Conservation (phyloP, 371 early-diverging fungal genomes). For the Smittium culicis region DNA sequence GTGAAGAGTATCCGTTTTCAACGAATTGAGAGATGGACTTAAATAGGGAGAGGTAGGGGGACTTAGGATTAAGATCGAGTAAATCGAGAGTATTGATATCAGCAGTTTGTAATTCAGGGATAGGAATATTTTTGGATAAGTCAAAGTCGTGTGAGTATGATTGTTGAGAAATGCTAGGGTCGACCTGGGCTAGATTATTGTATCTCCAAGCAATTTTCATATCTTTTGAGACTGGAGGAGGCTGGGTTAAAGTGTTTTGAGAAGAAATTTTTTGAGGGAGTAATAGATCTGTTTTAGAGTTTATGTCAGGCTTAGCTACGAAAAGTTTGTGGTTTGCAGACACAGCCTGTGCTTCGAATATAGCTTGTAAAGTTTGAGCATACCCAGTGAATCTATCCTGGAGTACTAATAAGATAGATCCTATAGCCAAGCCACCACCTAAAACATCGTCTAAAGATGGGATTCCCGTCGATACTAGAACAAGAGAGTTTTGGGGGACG, state of each 20-base stretch:
- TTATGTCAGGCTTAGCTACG: conserved; percentile 41
- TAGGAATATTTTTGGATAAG: background rate
- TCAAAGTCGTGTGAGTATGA: background rate
- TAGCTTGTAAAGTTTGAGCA: conserved; percentile 58
- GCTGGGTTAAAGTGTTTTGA: no score
- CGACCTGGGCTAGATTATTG: conserved; percentile 31
- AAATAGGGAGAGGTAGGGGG: background rate
- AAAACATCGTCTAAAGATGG: conserved; percentile 76
- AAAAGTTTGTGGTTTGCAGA: conserved; percentile 58
- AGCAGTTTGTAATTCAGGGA: background rate
- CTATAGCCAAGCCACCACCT: conserved; percentile 61
- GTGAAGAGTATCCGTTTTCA: conserved; percentile 7
- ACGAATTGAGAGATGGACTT: background rate
- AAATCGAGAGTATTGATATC: background rate
- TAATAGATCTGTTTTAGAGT: conserved; percentile 29
- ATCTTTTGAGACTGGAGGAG: conserved; percentile 26
- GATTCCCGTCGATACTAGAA: conserved; percentile 72
- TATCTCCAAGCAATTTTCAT: conserved; percentile 92
- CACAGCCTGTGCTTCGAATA: conserved; percentile 76
- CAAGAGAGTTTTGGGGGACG: conserved; percentile 63
- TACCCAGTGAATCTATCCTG: conserved; percentile 75
- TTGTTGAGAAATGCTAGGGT: conserved; percentile 10
- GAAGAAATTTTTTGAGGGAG: conserved; percentile 18
- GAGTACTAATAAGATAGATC: conserved; percentile 60
- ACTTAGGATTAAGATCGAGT: background rate